Evolutionary conservation across 2,329 filamentous ascomycete species (phyloP), one percentile per base, ranked within the genome.

Genomic region (Aspergillus fructus): DNA sequence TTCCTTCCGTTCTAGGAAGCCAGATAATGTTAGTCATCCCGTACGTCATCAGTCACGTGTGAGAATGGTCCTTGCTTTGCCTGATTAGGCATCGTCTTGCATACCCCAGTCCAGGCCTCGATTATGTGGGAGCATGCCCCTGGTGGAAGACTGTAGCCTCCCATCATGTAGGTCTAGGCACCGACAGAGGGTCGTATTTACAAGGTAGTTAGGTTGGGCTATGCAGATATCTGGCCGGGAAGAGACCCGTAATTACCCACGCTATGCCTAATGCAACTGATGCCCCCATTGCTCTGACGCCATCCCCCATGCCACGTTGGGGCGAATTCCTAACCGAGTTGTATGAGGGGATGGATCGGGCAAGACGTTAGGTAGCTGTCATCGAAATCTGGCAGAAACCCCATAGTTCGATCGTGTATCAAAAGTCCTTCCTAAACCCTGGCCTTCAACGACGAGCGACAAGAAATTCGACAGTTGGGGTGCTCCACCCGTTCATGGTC

Each of bases 401-500:
- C 24, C n/a, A 5, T 27, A 13, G 19, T 34, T 7, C n/a, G 13
- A 15, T 41, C 19, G 37, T 24, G 12, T 27, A 30, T 23, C 12
- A n/a, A 15, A n/a, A 37, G 12, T n/a, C n/a, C n/a, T 40, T 12
- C 15, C 12, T 37, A 37, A 37, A 15, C 34, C 13, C 13, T 37
- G 12, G 34, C 5, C 5, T 37, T 37, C 34, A 37, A 37, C 27
- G 15, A 37, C 15, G 5, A 37, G 34, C 12, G 34, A 37, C 34
- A 37, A 11, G 34, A 37, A 37, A 37, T 37, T 37, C 15, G 27
- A 30, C 27, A 30, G 27, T 33, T 21, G 12, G 23, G 30, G 49
- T 30, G 55, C 55, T 57, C 55, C 55, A 57, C 55, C 43, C 34
- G 55, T 57, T 57, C 55, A 41, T 30, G 49, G 55, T 52, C 49